Base-by-base conservation (phyloP, 2,329 filamentous ascomycete species). In the Sporothrix humicola region DNA sequence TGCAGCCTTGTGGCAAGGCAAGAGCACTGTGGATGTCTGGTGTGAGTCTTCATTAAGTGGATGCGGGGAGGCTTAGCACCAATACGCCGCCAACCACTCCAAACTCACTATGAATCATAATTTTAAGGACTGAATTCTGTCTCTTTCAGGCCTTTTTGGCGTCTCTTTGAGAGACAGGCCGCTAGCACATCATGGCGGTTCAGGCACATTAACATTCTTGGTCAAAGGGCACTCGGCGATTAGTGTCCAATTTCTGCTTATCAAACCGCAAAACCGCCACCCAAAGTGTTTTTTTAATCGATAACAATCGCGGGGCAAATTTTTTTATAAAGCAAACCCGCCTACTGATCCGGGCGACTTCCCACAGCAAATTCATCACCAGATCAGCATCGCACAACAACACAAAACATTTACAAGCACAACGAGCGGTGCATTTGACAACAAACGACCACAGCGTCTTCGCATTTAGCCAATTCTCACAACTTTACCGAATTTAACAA, bases 251-350 rank as follows among this genome's bases (percentile, higher is more conserved):
- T 20, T n/a, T 20, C 31, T 68, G 71, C 73, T 74, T 73, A 74
- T 73, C 74, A 72, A 74, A 46, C 71, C 63, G 7, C 15, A 48
- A 48, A 50, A 69, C 66, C 66, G 66, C 66, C 66, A 69, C 66
- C 66, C 48, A 42, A 69, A 68, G 42, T 37, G 23, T 52, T 54
- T 69, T 65, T 69, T 42, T 69, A 54, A 66, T 59, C 66, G 72
- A 69, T 72, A 72, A 52, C 42, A 31, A 72, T 70, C 44, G 75
- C 69, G 73, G 73, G 75, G 74, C 75, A 74, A 74, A 68, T 72
- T 74, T 76, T 74, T 73, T 76, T 74, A 70, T 59, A 71, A 61
- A 59, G 46, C 66, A 69, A 59, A 54, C 42, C n/a, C 50, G 12
- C 61, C 42, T 46, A 66, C 61, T 46, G 17, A 26, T 48, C n/a